These are phyloP conservation scores for Sordariomycetes sp. DNA, from an alignment of 2,329 filamentous ascomycete species.

Conservation along the genomic window DNA sequence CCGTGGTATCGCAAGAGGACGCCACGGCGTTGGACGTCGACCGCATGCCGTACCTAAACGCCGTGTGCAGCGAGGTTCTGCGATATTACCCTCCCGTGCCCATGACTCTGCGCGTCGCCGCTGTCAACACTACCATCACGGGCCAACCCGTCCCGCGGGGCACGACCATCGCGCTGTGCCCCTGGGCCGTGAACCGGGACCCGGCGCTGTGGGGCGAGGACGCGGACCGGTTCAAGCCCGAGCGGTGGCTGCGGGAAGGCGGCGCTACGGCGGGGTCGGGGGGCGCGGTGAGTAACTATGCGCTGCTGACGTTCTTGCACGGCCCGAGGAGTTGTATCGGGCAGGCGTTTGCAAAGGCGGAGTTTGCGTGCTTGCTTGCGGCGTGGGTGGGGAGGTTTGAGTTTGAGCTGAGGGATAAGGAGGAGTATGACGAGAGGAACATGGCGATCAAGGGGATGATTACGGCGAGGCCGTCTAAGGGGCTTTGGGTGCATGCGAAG, in stretches of 20 bases:
- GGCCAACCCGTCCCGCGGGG: conserved; percentile 55
- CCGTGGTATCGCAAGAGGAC: conserved; percentile 17
- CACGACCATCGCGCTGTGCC: conserved; percentile 52
- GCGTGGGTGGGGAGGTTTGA: conserved; percentile 64
- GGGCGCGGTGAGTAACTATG: conserved; percentile 28
- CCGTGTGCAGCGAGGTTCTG: conserved; percentile 65
- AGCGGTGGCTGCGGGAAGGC: conserved; percentile 49
- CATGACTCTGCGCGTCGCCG: conserved; percentile 53
- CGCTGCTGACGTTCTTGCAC: conserved; percentile 72
- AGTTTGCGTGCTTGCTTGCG: conserved; percentile 75
- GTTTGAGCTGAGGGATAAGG: conserved; percentile 40
- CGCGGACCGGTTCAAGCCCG: conserved; percentile 63
- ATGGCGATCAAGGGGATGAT: conserved; percentile 50
- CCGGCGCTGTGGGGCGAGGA: conserved; percentile 62
- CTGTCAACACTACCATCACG: conserved; percentile 49
- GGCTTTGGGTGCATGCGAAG: conserved; percentile 55
- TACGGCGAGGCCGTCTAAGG: conserved; percentile 59
- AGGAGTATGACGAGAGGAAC: conserved; percentile 52
- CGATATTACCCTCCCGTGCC: conserved; percentile 62
- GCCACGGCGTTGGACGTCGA: conserved; percentile 34
- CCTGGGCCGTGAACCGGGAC: conserved; percentile 58
- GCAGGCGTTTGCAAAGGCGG: conserved; percentile 63
- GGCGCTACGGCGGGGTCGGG: conserved; percentile 41
- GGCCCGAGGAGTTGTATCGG: conserved; percentile 82
- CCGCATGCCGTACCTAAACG: conserved; percentile 64